Evolutionary conservation across 192 early-diverging fungal species (phyloP).

Genomic region (Martensiomyces pterosporus): DNA sequence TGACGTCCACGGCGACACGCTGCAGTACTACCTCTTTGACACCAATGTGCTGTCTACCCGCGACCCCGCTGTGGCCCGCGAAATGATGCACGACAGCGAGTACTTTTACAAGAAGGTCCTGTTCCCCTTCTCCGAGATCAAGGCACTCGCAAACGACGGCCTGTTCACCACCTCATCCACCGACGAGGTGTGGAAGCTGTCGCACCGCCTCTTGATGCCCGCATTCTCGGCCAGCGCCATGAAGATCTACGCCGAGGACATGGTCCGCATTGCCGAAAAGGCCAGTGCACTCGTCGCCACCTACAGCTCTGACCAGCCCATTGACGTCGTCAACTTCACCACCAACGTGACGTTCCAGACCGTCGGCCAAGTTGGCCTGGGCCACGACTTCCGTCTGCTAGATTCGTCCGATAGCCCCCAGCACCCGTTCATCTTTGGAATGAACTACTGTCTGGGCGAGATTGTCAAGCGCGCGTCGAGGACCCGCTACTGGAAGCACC

Average conservation of each 20-base stretch:
- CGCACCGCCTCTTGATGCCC: slow-evolving; percentile 58
- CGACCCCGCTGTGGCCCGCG: slow-evolving; percentile 45
- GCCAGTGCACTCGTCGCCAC: slow-evolving; percentile 27
- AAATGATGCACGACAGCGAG: slow-evolving; percentile 49
- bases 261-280: slow-evolving; percentile 38
- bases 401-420: slow-evolving; percentile 12
- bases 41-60: slow-evolving; percentile 11
- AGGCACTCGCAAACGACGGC: background rate
- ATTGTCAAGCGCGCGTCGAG: slow-evolving; percentile 17
- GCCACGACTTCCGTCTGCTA: slow-evolving; percentile 51
- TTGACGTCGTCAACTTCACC: slow-evolving; percentile 49
- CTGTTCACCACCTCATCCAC: slow-evolving; percentile 36
- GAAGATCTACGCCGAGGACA: slow-evolving; percentile 37
- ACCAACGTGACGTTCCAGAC: slow-evolving; percentile 58
- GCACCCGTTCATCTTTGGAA: slow-evolving; percentile 44
- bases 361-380: slow-evolving; percentile 56
- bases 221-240: slow-evolving; percentile 51
- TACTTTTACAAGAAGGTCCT: slow-evolving; percentile 54
- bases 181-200: slow-evolving; percentile 53
- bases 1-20: background rate
- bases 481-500: slow-evolving; percentile 29
- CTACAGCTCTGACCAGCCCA: slow-evolving; percentile 14
- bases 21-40: background rate
- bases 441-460: slow-evolving; percentile 40
- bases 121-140: slow-evolving; percentile 28